Evolutionary conservation across 2,329 filamentous ascomycete genomes (phyloP), one percentile per base, ranked within the genome.

Genomic region (Pestalotiopsis fici): DNA sequence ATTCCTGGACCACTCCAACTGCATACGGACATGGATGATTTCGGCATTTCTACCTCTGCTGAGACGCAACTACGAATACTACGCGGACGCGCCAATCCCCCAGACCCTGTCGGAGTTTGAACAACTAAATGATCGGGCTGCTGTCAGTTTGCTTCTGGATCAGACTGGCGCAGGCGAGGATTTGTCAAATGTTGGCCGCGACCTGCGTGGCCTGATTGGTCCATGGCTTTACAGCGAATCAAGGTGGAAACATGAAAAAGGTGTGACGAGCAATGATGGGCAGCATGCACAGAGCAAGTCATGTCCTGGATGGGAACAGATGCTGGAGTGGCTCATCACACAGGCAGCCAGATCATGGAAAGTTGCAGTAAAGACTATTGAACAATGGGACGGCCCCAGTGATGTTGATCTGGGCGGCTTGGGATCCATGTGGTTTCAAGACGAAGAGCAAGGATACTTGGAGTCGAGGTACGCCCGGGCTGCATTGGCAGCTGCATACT

Each of bases 191-290:
- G 75, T 90, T 60, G 89, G 87, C 1, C 86, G 91, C 66, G 91
- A 94, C 74, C 75, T 95, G 66, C 87, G 87, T 69, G 88, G 90
- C 0, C 75, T 95, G 47, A 80, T 95, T 62, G 90, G 89, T 0
- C 92, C 93, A 2, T 95, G 92, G 92, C 81, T 94, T 61, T 89
- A 91, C 73, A 89, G 88, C 59, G 84, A 89, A 63, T 84, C 79
- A 23, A 86, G 90, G 65, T 90, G 90, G 82, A 86, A 85, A 68
- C 68, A 63, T 23, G 59, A 63, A 21, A 61, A 79, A 76, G 62
- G 68, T 4, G 13, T 25, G n/a, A 35, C n/a, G 59, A 66, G 73
- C 13, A 69, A 73, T 35, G 69, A 75, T 56, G 72, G 72, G 18
- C 72, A 76, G n/a, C 43, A 66, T n/a, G 39, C 65, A 6, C 66